A percentile compares a stretch with the other conserved stretches of the same genome.
phyloP scores from a whole-genome alignment of 352 stramenopile species.

The Peronospora belbahrii region DNA sequence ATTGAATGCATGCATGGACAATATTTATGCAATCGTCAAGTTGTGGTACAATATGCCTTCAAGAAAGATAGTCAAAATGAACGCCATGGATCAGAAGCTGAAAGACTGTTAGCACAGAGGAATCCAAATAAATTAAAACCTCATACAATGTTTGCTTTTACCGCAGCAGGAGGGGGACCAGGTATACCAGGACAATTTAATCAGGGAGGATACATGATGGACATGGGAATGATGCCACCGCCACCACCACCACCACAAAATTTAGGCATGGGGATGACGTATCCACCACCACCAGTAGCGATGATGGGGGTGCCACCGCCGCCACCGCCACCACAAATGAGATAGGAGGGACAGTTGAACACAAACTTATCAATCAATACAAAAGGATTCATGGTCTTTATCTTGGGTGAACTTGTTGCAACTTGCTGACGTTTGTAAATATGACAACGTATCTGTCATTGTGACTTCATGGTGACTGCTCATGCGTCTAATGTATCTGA shows the following conservation, averaged over 20 bases:
- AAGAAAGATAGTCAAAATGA: conserved; percentile 95
- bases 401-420: no score
- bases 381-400: no score
- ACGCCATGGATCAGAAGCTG: conserved; percentile 87
- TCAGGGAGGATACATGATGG: conserved; percentile 28
- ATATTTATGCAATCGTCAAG: conserved; percentile 95
- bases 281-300: conserved; percentile 22
- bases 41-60: conserved; percentile 98
- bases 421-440: no score
- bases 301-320: conserved; percentile 35
- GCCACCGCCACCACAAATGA: conserved; percentile 20
- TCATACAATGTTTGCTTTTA: conserved; percentile 71
- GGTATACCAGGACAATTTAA: conserved; percentile 2
- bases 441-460: no score
- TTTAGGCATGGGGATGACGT: conserved; percentile 30
- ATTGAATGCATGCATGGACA: conserved; percentile 99
- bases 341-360: conserved; percentile 10
- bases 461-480: no score
- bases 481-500: no score
- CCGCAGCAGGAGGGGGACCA: conserved; percentile 4
- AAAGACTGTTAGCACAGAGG: conserved; percentile 75
- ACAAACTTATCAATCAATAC: not conserved
- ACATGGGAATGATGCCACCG: conserved; percentile 30
- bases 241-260: conserved; percentile 19
- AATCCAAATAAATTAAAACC: conserved; percentile 79